Evolutionary conservation across 2,329 filamentous ascomycete species (phyloP).

Genomic region (Cercospora canescens): DNA sequence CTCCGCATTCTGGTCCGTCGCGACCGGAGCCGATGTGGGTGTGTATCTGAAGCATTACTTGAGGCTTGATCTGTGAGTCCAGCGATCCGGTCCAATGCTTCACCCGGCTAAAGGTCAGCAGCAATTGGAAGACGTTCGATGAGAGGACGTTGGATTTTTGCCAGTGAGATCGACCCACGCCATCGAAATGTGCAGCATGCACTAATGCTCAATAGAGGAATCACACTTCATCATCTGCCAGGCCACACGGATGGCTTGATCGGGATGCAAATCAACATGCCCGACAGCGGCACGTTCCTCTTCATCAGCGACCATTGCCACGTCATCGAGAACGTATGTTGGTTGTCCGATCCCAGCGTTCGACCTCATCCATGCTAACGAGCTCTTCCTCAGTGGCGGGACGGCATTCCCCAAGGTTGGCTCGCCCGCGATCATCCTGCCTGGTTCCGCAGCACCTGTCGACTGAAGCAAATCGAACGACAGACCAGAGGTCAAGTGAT

Average conservation of each 20-base stretch:
- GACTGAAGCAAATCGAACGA: conserved; percentile 35
- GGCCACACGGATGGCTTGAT: conserved; percentile 40
- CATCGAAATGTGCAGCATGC: neutral
- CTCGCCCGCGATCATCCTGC: conserved; percentile 38
- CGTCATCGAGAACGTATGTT: conserved; percentile 38
- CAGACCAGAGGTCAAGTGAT: conserved; percentile 35
- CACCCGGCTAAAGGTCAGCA: conserved; percentile 7
- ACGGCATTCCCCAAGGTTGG: conserved; percentile 40
- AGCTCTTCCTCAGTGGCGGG: conserved; percentile 31
- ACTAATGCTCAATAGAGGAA: conserved; percentile 22
- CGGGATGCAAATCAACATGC: conserved; percentile 40
- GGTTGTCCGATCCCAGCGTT: neutral
- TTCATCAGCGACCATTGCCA: conserved; percentile 40
- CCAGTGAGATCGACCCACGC: conserved; percentile 19
- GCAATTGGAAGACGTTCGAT: conserved; percentile 41
- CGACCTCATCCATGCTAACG: neutral
- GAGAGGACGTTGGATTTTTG: conserved; percentile 37
- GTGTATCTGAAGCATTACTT: conserved; percentile 39
- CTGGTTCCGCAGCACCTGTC: conserved; percentile 38
- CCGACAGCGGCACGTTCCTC: conserved; percentile 35
- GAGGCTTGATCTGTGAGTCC: conserved; percentile 33
- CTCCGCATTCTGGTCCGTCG: conserved; percentile 37
- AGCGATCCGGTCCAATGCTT: neutral
- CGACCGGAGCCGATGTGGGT: conserved; percentile 37
- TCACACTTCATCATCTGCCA: conserved; percentile 39